Percentiles rank a stretch among this genome's conserved stretches.
phyloP scores from a whole-genome alignment of 2,329 filamentous ascomycete genomes.

The Trichoderma oligosporum region DNA sequence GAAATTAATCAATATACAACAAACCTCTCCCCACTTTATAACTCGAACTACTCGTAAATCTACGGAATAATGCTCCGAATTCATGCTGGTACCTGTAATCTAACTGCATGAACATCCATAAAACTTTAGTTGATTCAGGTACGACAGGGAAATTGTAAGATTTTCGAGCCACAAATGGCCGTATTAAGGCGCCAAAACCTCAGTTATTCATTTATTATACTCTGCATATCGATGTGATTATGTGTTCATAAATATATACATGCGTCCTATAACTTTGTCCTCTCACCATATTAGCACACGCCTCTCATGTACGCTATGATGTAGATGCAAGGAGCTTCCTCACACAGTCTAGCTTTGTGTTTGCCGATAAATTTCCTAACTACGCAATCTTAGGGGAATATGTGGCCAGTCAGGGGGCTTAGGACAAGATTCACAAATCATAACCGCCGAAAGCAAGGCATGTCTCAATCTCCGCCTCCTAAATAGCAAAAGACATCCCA shows the following conservation, averaged over 20 bases:
- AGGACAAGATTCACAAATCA: slow-evolving; percentile 13
- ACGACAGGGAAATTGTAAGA: too few species aligned
- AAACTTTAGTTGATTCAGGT: background rate
- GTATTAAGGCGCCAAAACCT: too few species aligned
- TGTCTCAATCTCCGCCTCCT: background rate
- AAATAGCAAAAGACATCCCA: slow-evolving; percentile 1
- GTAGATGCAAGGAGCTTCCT: background rate
- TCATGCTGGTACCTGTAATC: too few species aligned
- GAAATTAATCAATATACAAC: slow-evolving; percentile 1
- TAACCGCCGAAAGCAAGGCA: background rate
- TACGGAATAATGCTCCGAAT: background rate
- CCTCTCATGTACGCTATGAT: background rate
- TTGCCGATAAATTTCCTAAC: too few species aligned
- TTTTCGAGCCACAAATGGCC: too few species aligned
- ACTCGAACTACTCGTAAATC: background rate
- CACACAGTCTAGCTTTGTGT: background rate
- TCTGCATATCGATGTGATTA: too few species aligned
- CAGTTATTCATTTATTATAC: too few species aligned
- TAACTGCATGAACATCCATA: too few species aligned
- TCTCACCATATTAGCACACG: background rate
- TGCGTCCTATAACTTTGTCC: too few species aligned
- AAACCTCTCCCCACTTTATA: background rate
- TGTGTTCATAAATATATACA: too few species aligned
- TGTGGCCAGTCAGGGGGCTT: background rate
- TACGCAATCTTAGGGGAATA: background rate